Evolutionary conservation across 2,329 filamentous ascomycete species (phyloP).

Genomic region (Tolypocladium amazonense): DNA sequence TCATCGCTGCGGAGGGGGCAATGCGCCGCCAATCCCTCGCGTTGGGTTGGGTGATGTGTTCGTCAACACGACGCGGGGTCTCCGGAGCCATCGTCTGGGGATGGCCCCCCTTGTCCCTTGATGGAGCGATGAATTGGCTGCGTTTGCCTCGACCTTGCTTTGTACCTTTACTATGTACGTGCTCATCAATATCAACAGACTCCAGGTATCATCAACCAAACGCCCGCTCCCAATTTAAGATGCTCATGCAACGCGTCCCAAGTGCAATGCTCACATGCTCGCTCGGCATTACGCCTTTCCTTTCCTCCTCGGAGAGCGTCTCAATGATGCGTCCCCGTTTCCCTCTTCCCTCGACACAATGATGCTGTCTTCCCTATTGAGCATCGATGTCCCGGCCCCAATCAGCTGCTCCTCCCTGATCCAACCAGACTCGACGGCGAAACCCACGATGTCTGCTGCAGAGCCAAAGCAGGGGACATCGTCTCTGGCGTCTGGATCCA

Average conservation of each 20-base stretch:
- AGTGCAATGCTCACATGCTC: background rate
- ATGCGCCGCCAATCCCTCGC: background rate
- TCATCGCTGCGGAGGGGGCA: background rate
- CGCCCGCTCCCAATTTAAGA: background rate
- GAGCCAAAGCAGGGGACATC: slow-evolving; percentile 40
- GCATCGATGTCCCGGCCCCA: slow-evolving; percentile 22
- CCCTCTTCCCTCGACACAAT: slow-evolving; percentile 20
- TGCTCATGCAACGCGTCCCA: background rate
- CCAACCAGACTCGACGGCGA: slow-evolving; percentile 49
- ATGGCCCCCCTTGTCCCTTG: background rate
- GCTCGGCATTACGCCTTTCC: background rate
- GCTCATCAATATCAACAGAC: background rate
- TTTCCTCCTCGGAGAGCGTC: slow-evolving; percentile 13
- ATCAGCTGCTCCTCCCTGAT: slow-evolving; percentile 40
- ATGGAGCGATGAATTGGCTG: no score
- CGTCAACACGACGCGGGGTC: background rate
- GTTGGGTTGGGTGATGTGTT: background rate
- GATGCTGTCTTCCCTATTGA: slow-evolving; percentile 31
- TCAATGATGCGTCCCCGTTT: slow-evolving; percentile 9
- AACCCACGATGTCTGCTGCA: slow-evolving; percentile 45
- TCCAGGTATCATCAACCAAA: background rate
- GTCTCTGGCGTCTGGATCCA: slow-evolving; percentile 39
- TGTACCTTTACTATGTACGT: background rate
- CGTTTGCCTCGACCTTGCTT: background rate
- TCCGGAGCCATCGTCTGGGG: background rate